Evolutionary conservation across 2,329 filamentous ascomycete species (phyloP).

Genomic region (Alternaria angustiovoidea): DNA sequence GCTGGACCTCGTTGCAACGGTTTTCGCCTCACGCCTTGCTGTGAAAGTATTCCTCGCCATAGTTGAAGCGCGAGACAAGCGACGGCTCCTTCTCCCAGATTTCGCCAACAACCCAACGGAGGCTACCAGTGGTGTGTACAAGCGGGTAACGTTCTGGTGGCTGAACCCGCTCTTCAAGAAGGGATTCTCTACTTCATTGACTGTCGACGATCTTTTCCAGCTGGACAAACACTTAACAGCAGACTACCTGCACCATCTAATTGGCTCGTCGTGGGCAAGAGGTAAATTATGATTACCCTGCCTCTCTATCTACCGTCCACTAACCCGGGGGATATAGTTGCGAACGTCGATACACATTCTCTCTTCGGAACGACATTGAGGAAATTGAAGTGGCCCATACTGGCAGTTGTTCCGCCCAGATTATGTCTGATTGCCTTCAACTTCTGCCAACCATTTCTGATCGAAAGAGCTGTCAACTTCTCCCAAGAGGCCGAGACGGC

Average conservation of each 20-base stretch:
- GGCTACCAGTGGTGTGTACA: conserved; percentile 61
- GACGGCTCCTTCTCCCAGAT: conserved; percentile 49
- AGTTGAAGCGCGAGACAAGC: conserved; percentile 58
- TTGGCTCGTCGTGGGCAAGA: conserved; percentile 53
- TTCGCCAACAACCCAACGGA: conserved; percentile 58
- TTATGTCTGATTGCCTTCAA: conserved; percentile 47
- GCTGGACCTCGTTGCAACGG: conserved; percentile 51
- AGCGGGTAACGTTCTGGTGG: conserved; percentile 62
- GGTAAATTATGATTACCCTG: conserved; percentile 35
- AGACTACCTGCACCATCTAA: conserved; percentile 49
- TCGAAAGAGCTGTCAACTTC: conserved; percentile 42
- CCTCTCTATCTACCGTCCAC: background rate
- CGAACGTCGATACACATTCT: conserved; percentile 27
- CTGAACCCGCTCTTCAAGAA: conserved; percentile 60
- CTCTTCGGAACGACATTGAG: conserved; percentile 38
- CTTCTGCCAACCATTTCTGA: conserved; percentile 49
- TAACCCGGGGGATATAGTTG: conserved; percentile 22
- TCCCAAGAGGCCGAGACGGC: conserved; percentile 25
- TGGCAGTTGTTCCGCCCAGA: conserved; percentile 42
- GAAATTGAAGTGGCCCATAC: conserved; percentile 40
- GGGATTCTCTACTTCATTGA: conserved; percentile 57
- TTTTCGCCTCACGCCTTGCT: conserved; percentile 54
- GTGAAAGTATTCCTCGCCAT: conserved; percentile 56
- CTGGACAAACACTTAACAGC: conserved; percentile 58
- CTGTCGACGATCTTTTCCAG: conserved; percentile 55